Evolutionary conservation across 169 alveolate species (phyloP), one percentile per base, ranked within the genome.

Genomic region (Plasmodium vivax): DNA sequence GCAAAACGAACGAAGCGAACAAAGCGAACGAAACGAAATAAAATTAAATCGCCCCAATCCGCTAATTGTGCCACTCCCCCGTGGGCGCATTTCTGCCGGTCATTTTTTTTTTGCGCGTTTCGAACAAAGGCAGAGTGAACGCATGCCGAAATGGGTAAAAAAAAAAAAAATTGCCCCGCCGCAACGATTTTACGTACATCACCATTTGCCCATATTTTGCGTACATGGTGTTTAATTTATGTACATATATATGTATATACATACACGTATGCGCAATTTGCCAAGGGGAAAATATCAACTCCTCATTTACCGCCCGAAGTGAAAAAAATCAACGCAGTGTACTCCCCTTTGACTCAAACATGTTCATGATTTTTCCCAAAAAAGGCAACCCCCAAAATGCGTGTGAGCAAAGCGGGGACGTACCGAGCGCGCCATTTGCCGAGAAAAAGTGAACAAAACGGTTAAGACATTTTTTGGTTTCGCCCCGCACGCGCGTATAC

Each of bases 381-480:
- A 68, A 23, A 23, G 77, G 32, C 32, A 68, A 68, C 23, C 19
- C 23, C 1, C 0, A 19, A 68, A 16, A 68, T 68, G 77, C 38
- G 77, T 23, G 32, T 68, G 38, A 68, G 38, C 41, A 68, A 68
- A 68, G n/a, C 38, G 16, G 5, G 16, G 16, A 68, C 16, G 43
- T 68, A 68, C 12, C 0, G 38, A 16, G 38, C 38, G 43, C 23
- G n/a, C 32, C 77, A 12, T 68, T 68, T 68, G 77, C 43, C 43
- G n/a, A 68, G 77, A 68, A 68, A 19, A 75, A 75, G 23, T 36
- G 56, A 75, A 41, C 12, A 32, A 75, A 75, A 34, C 32, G 14
- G 27, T 75, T 75, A 75, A 23, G 83, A 75, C 83, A 75, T n/a
- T 75, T 75, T 75, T 75, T 34, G 32, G 38, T 75, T 75, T 75